A percentile compares a stretch with the other conserved stretches of the same genome.
phyloP scores from a whole-genome alignment of 345 rosid species.

The Theobroma cacao region DNA sequence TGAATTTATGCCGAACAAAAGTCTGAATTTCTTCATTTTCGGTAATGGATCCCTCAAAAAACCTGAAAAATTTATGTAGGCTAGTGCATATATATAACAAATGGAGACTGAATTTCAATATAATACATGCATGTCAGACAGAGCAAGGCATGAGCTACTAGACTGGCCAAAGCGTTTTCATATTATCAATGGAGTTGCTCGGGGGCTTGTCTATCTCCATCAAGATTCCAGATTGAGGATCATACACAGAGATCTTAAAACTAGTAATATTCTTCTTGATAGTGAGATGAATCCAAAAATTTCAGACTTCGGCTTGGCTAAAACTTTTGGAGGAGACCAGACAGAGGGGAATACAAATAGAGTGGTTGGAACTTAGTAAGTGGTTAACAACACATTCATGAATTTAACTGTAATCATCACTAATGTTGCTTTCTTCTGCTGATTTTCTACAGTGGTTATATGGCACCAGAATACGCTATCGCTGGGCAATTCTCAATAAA shows the following conservation, averaged over 20 bases:
- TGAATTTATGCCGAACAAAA: neutral
- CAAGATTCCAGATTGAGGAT: conserved; percentile 1
- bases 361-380: conserved; percentile 6
- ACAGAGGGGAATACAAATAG: neutral
- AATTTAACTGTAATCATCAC: neutral
- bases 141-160: neutral
- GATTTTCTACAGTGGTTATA: conserved; percentile 36
- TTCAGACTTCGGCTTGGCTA: conserved; percentile 7
- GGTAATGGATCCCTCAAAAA: neutral
- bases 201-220: neutral
- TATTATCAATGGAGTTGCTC: neutral
- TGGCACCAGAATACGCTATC: conserved; percentile 53
- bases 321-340: neutral
- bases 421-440: neutral
- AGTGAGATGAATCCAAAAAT: neutral
- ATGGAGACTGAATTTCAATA: neutral
- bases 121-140: neutral
- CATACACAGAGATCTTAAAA: neutral
- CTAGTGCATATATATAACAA: neutral
- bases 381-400: neutral
- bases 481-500: conserved; percentile 47
- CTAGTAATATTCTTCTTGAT: neutral
- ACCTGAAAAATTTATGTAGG: neutral
- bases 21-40: neutral
- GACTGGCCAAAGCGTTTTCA: conserved; percentile 5